Percentiles rank a stretch among this genome's conserved stretches.
These are phyloP conservation scores for Salix brachista DNA, from an alignment of 345 rosid genomes.

Conservation along the genomic window DNA sequence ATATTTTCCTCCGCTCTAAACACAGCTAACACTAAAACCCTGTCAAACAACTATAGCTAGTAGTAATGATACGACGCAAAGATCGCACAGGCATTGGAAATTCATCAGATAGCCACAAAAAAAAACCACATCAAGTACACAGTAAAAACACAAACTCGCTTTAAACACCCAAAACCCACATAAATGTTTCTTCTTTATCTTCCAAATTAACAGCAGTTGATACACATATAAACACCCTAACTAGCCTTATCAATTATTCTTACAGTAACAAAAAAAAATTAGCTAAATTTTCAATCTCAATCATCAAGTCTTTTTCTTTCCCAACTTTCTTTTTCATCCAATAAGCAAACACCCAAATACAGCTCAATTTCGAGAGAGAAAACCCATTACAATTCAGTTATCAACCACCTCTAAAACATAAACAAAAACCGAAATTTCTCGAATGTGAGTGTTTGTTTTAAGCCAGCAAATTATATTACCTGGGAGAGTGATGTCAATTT, in stretches of 20 bases:
- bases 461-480: slow-evolving; percentile 29
- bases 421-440: background rate
- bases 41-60: background rate
- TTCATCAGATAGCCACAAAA: background rate
- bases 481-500: slow-evolving; percentile 75
- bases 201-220: background rate
- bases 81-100: background rate
- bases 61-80: background rate
- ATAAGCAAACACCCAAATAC: background rate
- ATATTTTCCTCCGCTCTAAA: background rate
- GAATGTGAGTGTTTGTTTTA: background rate
- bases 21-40: background rate
- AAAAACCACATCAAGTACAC: background rate
- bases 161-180: background rate
- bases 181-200: too few species aligned
- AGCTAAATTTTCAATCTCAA: background rate
- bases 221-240: background rate
- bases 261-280: background rate
- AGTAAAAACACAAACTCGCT: background rate
- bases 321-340: background rate
- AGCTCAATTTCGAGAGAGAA: background rate
- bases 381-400: background rate
- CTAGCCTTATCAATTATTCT: background rate
- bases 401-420: too few species aligned
- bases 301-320: background rate